A percentile compares a stretch with the other conserved stretches of the same genome.
phyloP scores from a whole-genome alignment of 2,329 filamentous ascomycete genomes.

The Talaromyces funiculosus region DNA sequence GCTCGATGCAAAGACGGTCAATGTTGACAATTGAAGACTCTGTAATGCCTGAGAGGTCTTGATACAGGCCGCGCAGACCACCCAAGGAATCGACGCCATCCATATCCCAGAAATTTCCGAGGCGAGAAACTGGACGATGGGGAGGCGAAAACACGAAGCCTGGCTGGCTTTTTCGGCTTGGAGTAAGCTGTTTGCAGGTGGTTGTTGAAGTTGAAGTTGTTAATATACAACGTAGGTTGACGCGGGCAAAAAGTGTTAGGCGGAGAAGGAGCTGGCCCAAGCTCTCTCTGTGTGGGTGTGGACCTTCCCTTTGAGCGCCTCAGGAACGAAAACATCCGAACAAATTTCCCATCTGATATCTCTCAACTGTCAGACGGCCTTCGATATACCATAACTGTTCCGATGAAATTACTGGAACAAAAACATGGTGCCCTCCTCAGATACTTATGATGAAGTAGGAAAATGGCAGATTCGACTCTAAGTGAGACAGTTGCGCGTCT shows the following conservation, averaged over 20 bases:
- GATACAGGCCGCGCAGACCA: constrained; percentile 75
- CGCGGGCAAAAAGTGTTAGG: constrained; percentile 22
- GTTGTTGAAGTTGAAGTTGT: neutral
- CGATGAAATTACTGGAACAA: neutral
- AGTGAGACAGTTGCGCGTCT: constrained; percentile 39
- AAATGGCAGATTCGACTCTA: constrained; percentile 41
- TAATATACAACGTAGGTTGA: constrained; percentile 17
- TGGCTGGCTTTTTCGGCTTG: constrained; percentile 17
- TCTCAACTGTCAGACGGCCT: neutral
- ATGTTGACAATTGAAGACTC: constrained; percentile 65
- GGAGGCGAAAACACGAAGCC: constrained; percentile 22
- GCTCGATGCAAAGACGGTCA: constrained; percentile 60
- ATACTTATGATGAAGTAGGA: neutral
- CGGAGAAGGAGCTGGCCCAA: constrained; percentile 21
- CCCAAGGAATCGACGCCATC: constrained; percentile 67
- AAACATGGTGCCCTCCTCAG: neutral
- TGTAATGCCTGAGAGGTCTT: constrained; percentile 71
- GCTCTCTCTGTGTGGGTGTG: neutral
- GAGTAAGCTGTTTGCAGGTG: neutral
- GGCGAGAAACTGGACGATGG: constrained; percentile 14
- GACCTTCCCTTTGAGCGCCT: constrained; percentile 10
- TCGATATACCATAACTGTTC: neutral
- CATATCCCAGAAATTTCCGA: constrained; percentile 47
- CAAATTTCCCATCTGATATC: constrained; percentile 1
- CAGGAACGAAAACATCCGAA: neutral